A percentile compares a stretch with the other conserved stretches of the same genome.
These are phyloP conservation scores for Tremella yokohamensis DNA, from an alignment of 768 basidiomycete genomes.

Conservation along the genomic window DNA sequence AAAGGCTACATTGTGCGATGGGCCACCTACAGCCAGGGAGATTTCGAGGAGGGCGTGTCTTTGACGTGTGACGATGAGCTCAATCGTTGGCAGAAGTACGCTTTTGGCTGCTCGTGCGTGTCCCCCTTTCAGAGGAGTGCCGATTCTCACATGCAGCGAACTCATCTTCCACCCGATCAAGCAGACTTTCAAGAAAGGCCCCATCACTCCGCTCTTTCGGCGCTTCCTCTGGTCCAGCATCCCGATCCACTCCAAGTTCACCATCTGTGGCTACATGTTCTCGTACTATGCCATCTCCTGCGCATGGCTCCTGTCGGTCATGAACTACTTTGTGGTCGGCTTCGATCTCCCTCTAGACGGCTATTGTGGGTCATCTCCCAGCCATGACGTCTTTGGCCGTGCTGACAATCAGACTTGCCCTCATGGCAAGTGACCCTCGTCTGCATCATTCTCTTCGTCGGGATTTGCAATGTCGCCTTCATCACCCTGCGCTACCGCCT, in stretches of 20 bases:
- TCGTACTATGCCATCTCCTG: conserved; percentile 58
- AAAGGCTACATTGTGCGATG: conserved; percentile 47
- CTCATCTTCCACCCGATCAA: conserved; percentile 80
- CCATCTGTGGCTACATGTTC: conserved; percentile 58
- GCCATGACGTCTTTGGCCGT: not conserved
- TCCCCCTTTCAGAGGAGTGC: not conserved
- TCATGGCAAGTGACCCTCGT: conserved; percentile 66
- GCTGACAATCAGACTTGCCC: conserved; percentile 12
- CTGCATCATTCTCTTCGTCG: conserved; percentile 64
- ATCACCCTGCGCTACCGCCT: conserved; percentile 23
- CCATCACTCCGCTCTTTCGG: conserved; percentile 60
- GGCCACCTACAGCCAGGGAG: conserved; percentile 79
- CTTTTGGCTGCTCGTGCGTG: conserved; percentile 45
- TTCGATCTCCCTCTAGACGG: not conserved
- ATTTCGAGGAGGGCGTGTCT: conserved; percentile 87
- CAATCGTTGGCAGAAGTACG: conserved; percentile 80
- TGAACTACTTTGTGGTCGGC: conserved; percentile 71
- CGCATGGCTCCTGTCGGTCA: conserved; percentile 60
- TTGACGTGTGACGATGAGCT: conserved; percentile 85
- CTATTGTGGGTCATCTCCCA: not conserved
- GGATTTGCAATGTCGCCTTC: conserved; percentile 64
- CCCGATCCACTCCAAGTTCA: conserved; percentile 58
- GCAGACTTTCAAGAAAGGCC: conserved; percentile 72
- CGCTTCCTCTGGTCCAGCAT: conserved; percentile 53
- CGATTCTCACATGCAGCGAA: conserved; percentile 32